Percentiles rank a stretch among this genome's conserved stretches.
Conservation (phyloP, 2,329 filamentous ascomycete genomes). For the Didymella lethalis region DNA sequence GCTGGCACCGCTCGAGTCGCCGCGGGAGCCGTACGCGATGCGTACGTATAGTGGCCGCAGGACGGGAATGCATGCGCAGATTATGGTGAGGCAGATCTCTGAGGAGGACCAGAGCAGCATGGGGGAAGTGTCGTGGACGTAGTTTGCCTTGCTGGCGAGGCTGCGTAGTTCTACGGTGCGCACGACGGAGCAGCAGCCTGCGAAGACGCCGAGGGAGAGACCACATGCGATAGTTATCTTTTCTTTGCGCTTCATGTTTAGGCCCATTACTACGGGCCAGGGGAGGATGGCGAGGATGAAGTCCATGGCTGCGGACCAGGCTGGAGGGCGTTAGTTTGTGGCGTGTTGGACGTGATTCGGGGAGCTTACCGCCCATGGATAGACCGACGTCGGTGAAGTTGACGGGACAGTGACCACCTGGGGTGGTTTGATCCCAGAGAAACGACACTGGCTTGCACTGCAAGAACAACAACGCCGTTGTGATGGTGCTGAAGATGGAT, state of each 20-base stretch:
- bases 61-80: slow-evolving; percentile 62
- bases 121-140: slow-evolving; percentile 43
- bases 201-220: slow-evolving; percentile 44
- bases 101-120: slow-evolving; percentile 46
- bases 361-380: slow-evolving; percentile 36
- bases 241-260: slow-evolving; percentile 49
- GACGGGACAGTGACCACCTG: slow-evolving; percentile 38
- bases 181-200: slow-evolving; percentile 43
- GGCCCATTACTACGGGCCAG: slow-evolving; percentile 44
- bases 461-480: slow-evolving; percentile 37
- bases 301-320: slow-evolving; percentile 47
- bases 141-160: slow-evolving; percentile 40
- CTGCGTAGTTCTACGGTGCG: slow-evolving; percentile 42
- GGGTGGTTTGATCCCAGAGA: slow-evolving; percentile 39
- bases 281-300: slow-evolving; percentile 48
- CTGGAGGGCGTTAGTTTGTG: slow-evolving; percentile 20
- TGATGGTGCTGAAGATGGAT: slow-evolving; percentile 37
- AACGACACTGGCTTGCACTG: slow-evolving; percentile 40
- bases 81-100: slow-evolving; percentile 59
- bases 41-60: slow-evolving; percentile 53
- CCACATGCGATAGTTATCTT: slow-evolving; percentile 44
- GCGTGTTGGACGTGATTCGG: neutral
- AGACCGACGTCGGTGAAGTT: slow-evolving; percentile 40
- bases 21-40: slow-evolving; percentile 32
- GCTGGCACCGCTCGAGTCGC: slow-evolving; percentile 26